These are phyloP conservation scores for Psilocybe azurescens DNA, from an alignment of 768 basidiomycete genomes.

Conservation along the genomic window DNA sequence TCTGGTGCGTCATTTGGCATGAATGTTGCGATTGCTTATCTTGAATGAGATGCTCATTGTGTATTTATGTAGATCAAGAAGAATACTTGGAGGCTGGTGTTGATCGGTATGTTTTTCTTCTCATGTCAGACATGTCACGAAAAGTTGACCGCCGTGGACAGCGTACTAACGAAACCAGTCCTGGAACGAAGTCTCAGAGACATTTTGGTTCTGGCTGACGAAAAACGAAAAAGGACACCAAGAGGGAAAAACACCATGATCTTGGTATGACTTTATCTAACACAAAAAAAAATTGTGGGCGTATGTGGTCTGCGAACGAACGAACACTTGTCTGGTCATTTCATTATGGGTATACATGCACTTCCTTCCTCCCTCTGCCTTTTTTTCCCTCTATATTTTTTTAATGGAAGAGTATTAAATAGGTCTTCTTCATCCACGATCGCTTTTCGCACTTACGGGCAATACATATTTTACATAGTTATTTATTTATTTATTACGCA, in stretches of 20 bases:
- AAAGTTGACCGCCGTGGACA: constrained; percentile 31
- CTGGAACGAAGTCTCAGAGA: constrained; percentile 59
- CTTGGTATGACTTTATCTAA: background rate
- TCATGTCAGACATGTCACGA: constrained; percentile 1
- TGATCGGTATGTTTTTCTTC: constrained; percentile 58
- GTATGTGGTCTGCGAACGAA: background rate
- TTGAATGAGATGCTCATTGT: constrained; percentile 1
- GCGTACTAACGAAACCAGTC: constrained; percentile 83
- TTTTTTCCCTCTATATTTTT: background rate
- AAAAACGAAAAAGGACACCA: constrained; percentile 46
- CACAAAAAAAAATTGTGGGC: background rate
- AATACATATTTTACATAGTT: background rate
- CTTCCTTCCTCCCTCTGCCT: background rate
- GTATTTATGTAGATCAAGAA: constrained; percentile 61
- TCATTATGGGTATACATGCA: background rate
- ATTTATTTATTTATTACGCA: background rate
- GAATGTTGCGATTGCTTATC: constrained; percentile 3
- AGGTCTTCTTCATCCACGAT: background rate
- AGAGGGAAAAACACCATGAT: constrained; percentile 7
- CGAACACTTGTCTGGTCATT: background rate
- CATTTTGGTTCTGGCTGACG: constrained; percentile 49
- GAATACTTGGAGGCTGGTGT: constrained; percentile 80
- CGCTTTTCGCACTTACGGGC: constrained; percentile 1
- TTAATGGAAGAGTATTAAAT: background rate
- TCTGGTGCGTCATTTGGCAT: constrained; percentile 40